phyloP scores from a whole-genome alignment of 805 yeast genomes.

The Candida pini region DNA sequence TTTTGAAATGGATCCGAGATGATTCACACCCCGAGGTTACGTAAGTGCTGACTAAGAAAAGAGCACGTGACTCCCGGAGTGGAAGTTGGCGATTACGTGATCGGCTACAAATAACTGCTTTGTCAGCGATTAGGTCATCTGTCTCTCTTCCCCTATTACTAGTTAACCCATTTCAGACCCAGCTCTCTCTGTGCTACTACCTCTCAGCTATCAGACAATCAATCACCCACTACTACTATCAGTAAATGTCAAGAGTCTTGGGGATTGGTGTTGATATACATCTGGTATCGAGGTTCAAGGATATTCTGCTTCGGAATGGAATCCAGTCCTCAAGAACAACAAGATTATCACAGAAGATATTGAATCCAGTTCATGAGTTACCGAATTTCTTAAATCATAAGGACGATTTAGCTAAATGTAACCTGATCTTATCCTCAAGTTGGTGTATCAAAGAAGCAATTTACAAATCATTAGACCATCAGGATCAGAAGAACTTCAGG shows the following conservation, averaged over 20 bases:
- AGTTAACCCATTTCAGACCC: too few relatives aligned
- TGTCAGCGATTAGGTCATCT: too few relatives aligned
- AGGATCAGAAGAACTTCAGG: constrained; percentile 45
- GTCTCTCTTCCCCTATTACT: too few relatives aligned
- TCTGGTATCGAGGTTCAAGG: constrained; percentile 38
- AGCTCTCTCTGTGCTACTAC: background rate
- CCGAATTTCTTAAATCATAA: constrained; percentile 26
- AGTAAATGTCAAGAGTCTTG: constrained; percentile 25
- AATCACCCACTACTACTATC: too few relatives aligned
- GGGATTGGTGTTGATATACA: constrained; percentile 60
- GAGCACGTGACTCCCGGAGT: too few relatives aligned
- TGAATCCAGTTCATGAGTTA: constrained; percentile 42
- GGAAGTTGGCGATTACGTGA: too few relatives aligned
- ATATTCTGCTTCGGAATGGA: constrained; percentile 33
- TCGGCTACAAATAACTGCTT: too few relatives aligned
- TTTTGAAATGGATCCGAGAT: too few relatives aligned
- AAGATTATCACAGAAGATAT: constrained; percentile 41
- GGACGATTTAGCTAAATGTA: constrained; percentile 23
- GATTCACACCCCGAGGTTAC: too few relatives aligned
- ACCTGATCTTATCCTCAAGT: constrained; percentile 42
- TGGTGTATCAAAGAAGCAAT: constrained; percentile 80
- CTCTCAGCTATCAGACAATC: too few relatives aligned
- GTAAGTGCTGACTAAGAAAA: too few relatives aligned
- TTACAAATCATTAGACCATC: constrained; percentile 48
- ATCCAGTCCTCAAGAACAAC: constrained; percentile 28